phyloP scores from a whole-genome alignment of 2,329 filamentous ascomycete species.

The Colletotrichum neosansevieriae region DNA sequence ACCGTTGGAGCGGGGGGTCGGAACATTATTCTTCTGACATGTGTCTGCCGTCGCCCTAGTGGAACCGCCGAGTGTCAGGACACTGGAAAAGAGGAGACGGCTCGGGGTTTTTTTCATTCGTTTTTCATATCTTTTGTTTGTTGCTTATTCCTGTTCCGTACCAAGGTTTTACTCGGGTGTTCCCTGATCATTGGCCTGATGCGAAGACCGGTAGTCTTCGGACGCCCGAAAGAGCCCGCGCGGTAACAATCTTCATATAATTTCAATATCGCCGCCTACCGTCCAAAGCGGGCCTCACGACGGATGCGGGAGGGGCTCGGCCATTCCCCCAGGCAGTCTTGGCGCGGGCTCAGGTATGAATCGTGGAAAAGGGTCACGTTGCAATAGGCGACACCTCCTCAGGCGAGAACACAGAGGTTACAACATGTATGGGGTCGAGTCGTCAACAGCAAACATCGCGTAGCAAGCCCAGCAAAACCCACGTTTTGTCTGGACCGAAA shows the following conservation, averaged over 20 bases:
- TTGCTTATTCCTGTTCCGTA: constrained; percentile 4
- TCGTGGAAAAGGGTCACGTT: constrained; percentile 18
- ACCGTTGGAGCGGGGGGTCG: constrained; percentile 11
- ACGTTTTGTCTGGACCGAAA: background rate
- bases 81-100: constrained; percentile 6
- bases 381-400: background rate
- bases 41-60: constrained; percentile 21
- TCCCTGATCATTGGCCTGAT: background rate
- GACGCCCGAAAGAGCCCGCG: constrained; percentile 5
- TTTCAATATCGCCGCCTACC: constrained; percentile 1
- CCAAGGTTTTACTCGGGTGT: background rate
- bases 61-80: constrained; percentile 21
- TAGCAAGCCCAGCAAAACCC: background rate
- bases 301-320: constrained; percentile 15
- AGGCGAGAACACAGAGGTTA: constrained; percentile 2
- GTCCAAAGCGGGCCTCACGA: constrained; percentile 20
- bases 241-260: constrained; percentile 8
- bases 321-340: constrained; percentile 13
- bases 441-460: constrained; percentile 18
- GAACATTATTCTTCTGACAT: constrained; percentile 29
- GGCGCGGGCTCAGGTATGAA: constrained; percentile 16
- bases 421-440: constrained; percentile 13
- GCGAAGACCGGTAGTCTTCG: background rate
- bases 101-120: constrained; percentile 6
- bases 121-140: constrained; percentile 3